Evolutionary conservation across 495 filamentous ascomycete genomes (phyloP).

Genomic region (Penicillium riverlandense): DNA sequence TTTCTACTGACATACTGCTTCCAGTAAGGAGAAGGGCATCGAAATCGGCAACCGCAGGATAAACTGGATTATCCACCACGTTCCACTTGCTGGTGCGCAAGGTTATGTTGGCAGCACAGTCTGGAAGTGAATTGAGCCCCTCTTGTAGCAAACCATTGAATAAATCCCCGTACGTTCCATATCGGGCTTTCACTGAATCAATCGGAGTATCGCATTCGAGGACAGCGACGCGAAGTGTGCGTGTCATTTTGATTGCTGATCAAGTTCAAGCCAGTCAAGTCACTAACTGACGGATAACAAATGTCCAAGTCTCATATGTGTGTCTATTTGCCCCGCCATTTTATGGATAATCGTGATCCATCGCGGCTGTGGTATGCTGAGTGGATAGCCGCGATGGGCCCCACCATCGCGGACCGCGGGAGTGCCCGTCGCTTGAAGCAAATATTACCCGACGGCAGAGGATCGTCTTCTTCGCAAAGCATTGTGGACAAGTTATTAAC

Average conservation of each 20-base stretch:
- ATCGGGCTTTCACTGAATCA: constrained; percentile 44
- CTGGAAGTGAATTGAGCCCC: constrained; percentile 30
- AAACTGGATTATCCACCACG: constrained; percentile 49
- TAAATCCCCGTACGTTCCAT: constrained; percentile 63
- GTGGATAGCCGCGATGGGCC: no score
- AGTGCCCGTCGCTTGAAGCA: no score
- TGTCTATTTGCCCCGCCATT: background rate
- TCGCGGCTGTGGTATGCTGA: no score
- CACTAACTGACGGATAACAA: no score
- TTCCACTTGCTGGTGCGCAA: constrained; percentile 57
- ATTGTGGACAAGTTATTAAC: no score
- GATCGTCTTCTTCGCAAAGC: no score
- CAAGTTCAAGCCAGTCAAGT: background rate
- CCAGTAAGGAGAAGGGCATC: constrained; percentile 76
- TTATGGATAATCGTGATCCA: background rate
- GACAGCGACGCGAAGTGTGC: constrained; percentile 59
- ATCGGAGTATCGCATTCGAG: constrained; percentile 73
- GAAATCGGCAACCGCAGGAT: constrained; percentile 57
- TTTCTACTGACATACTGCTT: constrained; percentile 38
- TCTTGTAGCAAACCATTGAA: constrained; percentile 56
- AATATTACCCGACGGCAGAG: no score
- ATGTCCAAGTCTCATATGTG: no score
- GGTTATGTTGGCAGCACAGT: constrained; percentile 12
- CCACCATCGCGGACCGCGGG: no score
- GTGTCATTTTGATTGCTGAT: constrained; percentile 5